A percentile compares a stretch with the other conserved stretches of the same genome.
Conservation (phyloP, 1,284 basidiomycete species). For the Rhodotorula sp. region DNA sequence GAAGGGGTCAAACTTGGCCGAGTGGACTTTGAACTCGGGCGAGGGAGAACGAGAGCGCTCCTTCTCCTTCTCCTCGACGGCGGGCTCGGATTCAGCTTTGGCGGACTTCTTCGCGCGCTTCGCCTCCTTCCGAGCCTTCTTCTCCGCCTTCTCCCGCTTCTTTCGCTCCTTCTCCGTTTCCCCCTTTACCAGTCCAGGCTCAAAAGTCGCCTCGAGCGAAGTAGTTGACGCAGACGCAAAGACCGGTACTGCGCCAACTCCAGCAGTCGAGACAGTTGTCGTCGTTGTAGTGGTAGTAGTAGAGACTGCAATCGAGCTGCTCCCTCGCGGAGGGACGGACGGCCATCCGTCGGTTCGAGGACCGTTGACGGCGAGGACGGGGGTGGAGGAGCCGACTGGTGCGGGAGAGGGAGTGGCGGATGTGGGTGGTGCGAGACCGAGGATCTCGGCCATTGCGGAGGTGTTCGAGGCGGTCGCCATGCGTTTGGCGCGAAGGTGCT, state of each 20-base stretch:
- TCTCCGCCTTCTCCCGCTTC: slow-evolving; percentile 14
- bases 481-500: slow-evolving; percentile 41
- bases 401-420: slow-evolving; percentile 20
- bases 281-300: slow-evolving; percentile 3
- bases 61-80: slow-evolving; percentile 9
- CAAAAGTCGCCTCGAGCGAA: slow-evolving; percentile 17
- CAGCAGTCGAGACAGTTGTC: neutral
- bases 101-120: slow-evolving; percentile 15
- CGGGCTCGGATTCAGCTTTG: slow-evolving; percentile 3
- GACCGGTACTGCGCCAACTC: neutral
- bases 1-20: slow-evolving; percentile 25
- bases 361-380: slow-evolving; percentile 20
- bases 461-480: slow-evolving; percentile 38
- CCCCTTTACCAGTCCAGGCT: neutral
- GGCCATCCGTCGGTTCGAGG: slow-evolving; percentile 31
- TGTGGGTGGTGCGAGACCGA: slow-evolving; percentile 39
- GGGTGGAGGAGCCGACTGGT: slow-evolving; percentile 2
- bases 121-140: slow-evolving; percentile 15
- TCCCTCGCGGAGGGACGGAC: slow-evolving; percentile 12
- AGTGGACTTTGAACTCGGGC: slow-evolving; percentile 25
- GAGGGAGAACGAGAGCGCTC: slow-evolving; percentile 1
- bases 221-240: slow-evolving; percentile 21
- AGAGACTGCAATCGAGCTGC: slow-evolving; percentile 10
- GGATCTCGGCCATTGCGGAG: slow-evolving; percentile 44
- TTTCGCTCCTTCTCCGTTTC: slow-evolving; percentile 13